Evolutionary conservation across 345 rosid genomes (phyloP).

Genomic region (Linum lewisii): DNA sequence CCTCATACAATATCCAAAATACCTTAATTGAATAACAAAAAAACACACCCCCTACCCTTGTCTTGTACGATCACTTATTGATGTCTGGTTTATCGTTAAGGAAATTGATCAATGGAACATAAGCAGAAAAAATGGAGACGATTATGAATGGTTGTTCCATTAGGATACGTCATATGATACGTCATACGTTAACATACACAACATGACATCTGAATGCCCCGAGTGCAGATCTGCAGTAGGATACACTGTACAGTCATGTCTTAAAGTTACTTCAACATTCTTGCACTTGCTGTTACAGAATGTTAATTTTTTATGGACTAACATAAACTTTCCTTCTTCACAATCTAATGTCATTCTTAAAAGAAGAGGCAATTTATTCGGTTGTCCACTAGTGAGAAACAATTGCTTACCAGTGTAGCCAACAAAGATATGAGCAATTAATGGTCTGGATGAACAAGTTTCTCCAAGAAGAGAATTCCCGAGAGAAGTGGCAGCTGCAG

Average conservation of each 20-base stretch:
- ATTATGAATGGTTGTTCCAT: slow-evolving; percentile 1
- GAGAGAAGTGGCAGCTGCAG: slow-evolving; percentile 82
- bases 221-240: slow-evolving; percentile 68
- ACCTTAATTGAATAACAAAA: too few species aligned
- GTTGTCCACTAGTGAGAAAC: slow-evolving; percentile 77
- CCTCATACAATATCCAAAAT: too few species aligned
- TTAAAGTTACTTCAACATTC: neutral
- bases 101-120: slow-evolving; percentile 17
- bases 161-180: slow-evolving; percentile 97
- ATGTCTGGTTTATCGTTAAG: slow-evolving; percentile 59
- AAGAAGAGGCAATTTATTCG: slow-evolving; percentile 77
- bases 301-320: too few species aligned
- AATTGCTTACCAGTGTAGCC: slow-evolving; percentile 86
- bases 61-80: too few species aligned
- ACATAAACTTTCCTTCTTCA: slow-evolving; percentile 71
- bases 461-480: slow-evolving; percentile 79
- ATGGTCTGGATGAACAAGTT: slow-evolving; percentile 79
- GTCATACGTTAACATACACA: slow-evolving; percentile 81
- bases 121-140: slow-evolving; percentile 9
- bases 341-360: slow-evolving; percentile 81
- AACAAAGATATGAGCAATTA: slow-evolving; percentile 61
- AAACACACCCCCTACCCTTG: too few species aligned
- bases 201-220: slow-evolving; percentile 68
- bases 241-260: neutral
- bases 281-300: neutral